Conservation (phyloP, 805 yeast species). For the Wickerhamomyces chaumierensis region DNA sequence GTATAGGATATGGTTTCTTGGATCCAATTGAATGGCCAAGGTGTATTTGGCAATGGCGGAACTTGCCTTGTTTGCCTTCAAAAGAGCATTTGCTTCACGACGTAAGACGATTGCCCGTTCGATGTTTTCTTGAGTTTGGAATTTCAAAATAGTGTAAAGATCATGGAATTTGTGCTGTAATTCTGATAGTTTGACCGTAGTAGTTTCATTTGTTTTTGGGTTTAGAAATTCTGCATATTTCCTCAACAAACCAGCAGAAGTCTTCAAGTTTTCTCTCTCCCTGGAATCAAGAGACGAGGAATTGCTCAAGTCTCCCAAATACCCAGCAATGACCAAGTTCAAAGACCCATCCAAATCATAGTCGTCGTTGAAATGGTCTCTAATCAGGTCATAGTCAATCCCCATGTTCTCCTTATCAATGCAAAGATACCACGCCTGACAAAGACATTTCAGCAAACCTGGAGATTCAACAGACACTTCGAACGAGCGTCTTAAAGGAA, state of each 20-base stretch:
- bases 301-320: not conserved
- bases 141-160: not conserved
- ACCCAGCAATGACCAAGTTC: slow-evolving; percentile 8
- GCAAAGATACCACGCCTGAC: slow-evolving; percentile 2
- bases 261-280: slow-evolving; percentile 1
- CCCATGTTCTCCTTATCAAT: slow-evolving; percentile 1
- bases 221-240: slow-evolving; percentile 8
- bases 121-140: not conserved
- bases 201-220: not conserved
- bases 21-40: slow-evolving; percentile 22
- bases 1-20: slow-evolving; percentile 22
- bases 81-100: slow-evolving; percentile 9
- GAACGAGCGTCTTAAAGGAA: slow-evolving; percentile 3
- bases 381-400: not conserved
- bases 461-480: not conserved
- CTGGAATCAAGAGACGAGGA: not conserved
- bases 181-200: not conserved
- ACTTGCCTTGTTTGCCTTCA: slow-evolving; percentile 9
- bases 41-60: slow-evolving; percentile 27
- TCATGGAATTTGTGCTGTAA: not conserved
- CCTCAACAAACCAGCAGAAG: slow-evolving; percentile 4
- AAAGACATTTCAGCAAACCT: not conserved
- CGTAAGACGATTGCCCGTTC: slow-evolving; percentile 8
- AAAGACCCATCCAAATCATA: slow-evolving; percentile 11
- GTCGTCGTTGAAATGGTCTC: slow-evolving; percentile 8